Conservation (phyloP, 2,329 filamentous ascomycete species). For the Sporothrix pseudoabietina region DNA sequence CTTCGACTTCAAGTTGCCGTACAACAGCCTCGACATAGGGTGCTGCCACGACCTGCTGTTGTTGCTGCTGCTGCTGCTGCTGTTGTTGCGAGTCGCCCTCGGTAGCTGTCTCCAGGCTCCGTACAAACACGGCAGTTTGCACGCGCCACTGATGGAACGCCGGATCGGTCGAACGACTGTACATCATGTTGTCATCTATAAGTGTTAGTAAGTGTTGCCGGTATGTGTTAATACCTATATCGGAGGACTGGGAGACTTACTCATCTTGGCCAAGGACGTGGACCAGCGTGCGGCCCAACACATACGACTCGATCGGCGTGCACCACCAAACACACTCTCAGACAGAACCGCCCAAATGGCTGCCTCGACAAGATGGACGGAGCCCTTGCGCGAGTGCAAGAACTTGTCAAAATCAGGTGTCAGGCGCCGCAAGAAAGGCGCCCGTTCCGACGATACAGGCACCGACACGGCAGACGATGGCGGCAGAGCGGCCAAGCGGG, state of each 20-base stretch:
- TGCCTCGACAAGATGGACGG: slow-evolving; percentile 26
- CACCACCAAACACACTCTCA: slow-evolving; percentile 27
- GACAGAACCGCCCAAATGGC: slow-evolving; percentile 30
- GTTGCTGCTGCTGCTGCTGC: slow-evolving; percentile 1
- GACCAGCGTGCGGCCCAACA: slow-evolving; percentile 29
- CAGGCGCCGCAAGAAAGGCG: slow-evolving; percentile 22
- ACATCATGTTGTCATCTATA: slow-evolving; percentile 25
- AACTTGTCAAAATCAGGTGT: slow-evolving; percentile 22
- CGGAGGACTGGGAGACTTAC: background rate
- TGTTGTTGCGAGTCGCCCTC: slow-evolving; percentile 8
- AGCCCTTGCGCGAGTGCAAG: slow-evolving; percentile 9
- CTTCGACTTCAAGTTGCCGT: slow-evolving; percentile 19
- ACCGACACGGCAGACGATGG: background rate
- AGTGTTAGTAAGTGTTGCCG: background rate
- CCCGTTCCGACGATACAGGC: slow-evolving; percentile 1
- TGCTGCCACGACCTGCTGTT: background rate
- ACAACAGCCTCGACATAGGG: slow-evolving; percentile 23
- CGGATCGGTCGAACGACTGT: slow-evolving; percentile 13
- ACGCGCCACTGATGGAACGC: slow-evolving; percentile 31
- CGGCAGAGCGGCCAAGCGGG: background rate
- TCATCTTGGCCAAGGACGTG: slow-evolving; percentile 1
- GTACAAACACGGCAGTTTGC: slow-evolving; percentile 29
- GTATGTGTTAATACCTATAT: background rate
- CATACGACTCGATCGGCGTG: slow-evolving; percentile 29
- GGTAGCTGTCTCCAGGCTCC: background rate